phyloP scores from a whole-genome alignment of 768 basidiomycete species.

The Kwoniella sp. region DNA sequence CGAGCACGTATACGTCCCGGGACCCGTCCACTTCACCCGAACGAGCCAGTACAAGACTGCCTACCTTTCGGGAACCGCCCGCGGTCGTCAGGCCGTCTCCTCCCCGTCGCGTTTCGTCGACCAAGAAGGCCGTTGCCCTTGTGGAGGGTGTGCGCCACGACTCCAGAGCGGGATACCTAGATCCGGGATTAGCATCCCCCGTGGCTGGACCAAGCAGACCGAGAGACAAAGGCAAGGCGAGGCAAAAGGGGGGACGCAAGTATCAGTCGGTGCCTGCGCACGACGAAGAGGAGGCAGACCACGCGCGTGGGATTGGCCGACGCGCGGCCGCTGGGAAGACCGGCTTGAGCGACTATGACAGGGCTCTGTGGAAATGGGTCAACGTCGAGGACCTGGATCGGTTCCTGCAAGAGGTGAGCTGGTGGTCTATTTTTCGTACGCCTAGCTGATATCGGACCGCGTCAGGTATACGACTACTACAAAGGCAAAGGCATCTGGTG shows the following conservation, averaged over 20 bases:
- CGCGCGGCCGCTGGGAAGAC: background rate
- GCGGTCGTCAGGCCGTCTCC: background rate
- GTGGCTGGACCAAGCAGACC: background rate
- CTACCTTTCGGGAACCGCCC: constrained; percentile 28
- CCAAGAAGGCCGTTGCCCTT: background rate
- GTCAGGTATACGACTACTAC: constrained; percentile 75
- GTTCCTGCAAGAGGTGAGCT: constrained; percentile 78
- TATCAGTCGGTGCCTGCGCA: constrained; percentile 29
- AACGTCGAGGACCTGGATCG: constrained; percentile 96
- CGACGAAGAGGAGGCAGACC: constrained; percentile 19
- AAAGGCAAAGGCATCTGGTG: constrained; percentile 94
- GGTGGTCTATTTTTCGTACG: background rate
- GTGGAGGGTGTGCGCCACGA: too few relatives aligned
- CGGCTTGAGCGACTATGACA: constrained; percentile 56
- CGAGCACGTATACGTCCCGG: too few relatives aligned
- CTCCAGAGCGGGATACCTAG: constrained; percentile 37
- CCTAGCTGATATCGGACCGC: background rate
- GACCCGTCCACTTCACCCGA: constrained; percentile 29
- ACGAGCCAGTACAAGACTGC: background rate
- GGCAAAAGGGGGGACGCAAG: constrained; percentile 21
- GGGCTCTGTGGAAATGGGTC: constrained; percentile 97
- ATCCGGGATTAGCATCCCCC: constrained; percentile 16
- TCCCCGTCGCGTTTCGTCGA: constrained; percentile 1
- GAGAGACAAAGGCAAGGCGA: constrained; percentile 30
- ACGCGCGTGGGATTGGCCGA: constrained; percentile 2